These are phyloP conservation scores for Larix kaempferi DNA, from an alignment of 75 land plant genomes.

Conservation along the genomic window DNA sequence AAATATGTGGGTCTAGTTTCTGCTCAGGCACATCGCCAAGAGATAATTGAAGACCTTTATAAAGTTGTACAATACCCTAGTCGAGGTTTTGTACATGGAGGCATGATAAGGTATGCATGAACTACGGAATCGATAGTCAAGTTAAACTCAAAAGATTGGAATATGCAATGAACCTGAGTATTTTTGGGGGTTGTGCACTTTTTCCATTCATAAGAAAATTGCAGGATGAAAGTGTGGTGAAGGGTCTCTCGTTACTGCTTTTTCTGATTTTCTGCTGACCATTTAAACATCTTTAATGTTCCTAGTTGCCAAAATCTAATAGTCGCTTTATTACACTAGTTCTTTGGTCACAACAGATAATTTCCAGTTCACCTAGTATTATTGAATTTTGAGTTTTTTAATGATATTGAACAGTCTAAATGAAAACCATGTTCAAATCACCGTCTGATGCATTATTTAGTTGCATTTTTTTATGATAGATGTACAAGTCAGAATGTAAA, in stretches of 20 bases:
- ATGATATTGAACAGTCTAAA: not conserved
- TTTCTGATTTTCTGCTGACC: no score
- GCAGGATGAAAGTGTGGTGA: not conserved
- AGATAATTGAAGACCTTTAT: constrained; percentile 87
- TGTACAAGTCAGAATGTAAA: no score
- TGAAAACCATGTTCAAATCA: not conserved
- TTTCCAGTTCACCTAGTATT: no score
- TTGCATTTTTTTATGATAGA: not conserved
- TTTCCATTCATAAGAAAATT: no score
- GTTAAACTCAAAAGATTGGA: not conserved
- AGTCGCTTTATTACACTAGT: no score
- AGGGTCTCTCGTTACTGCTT: no score
- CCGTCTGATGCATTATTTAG: not conserved
- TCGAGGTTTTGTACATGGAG: constrained; percentile 57
- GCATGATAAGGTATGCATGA: constrained; percentile 81
- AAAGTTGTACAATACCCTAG: constrained; percentile 81
- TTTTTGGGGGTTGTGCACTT: no score
- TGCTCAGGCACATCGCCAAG: constrained; percentile 95
- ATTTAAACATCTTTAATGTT: no score
- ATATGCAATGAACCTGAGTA: not conserved
- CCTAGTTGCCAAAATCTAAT: no score
- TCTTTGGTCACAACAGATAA: no score
- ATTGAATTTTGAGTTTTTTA: not conserved
- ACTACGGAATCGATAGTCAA: no score
- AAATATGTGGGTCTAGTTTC: constrained; percentile 89